Base-by-base conservation (phyloP, 768 basidiomycete genomes). In the Boletus reticulatus region DNA sequence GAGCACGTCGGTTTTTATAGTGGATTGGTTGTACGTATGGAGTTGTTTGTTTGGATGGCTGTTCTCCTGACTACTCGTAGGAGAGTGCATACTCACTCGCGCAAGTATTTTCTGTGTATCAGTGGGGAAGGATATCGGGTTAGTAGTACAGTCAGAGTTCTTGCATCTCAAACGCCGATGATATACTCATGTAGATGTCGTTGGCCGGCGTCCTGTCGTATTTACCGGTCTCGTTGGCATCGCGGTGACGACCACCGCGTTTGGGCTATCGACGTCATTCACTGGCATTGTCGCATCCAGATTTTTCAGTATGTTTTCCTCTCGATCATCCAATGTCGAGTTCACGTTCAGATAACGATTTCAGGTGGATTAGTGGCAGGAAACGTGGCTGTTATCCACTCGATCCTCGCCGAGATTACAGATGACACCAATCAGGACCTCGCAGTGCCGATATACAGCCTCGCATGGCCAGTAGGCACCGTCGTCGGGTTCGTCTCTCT, bases 1-100 rank as follows among this genome's bases (percentile, higher is more conserved):
- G 81, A 81, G 14, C 74, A 75, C 54, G 79, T 85, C 19, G 87
- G 85, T 2, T 82, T 85, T 51, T 87, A 87, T 65, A 86, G 84
- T 57, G 87, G 86, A 14, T 48, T 86, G 38, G 80, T 85, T 52
- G 84, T 84, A 43, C 20, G 62, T 61, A n/a, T n/a, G 19, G 10
- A 52, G 52, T 77, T 62, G 2, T 41, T 29, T 27, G 12, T 13
- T 38, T 22, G 55, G 20, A 43, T 24, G 9, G 16, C 2, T 10
- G 5, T 16, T 20, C 13, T 17, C 27, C 5, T 27, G 37, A 1
- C 4, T 16, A 29, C 17, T 14, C 3, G 9, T 41, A 87, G 85
- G 85, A 87, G 64, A 84, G 83, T 34, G 76, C 76, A 11, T 87
- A 86, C 63, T 83, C 84, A 6, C 59, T 88, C 24, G 75, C 82